phyloP scores from a whole-genome alignment of 306 rosid genomes.

The Prunus mira region DNA sequence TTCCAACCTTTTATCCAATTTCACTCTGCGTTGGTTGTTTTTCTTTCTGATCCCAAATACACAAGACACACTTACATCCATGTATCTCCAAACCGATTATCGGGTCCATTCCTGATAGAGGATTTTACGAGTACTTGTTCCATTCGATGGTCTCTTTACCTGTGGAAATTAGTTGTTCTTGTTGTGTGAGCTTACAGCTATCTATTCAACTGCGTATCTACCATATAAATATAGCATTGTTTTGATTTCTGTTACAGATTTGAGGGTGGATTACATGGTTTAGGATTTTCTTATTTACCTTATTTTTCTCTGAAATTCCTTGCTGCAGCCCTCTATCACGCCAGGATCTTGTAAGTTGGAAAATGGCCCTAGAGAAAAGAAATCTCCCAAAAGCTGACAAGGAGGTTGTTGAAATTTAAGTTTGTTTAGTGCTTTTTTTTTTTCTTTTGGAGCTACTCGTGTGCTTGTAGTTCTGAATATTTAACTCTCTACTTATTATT shows the following conservation, averaged over 20 bases:
- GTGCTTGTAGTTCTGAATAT: slow-evolving; percentile 23
- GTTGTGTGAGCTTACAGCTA: background rate
- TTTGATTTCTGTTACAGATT: slow-evolving; percentile 21
- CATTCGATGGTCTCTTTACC: background rate
- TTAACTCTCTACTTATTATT: slow-evolving; percentile 24
- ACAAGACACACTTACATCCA: background rate
- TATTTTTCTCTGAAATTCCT: slow-evolving; percentile 26
- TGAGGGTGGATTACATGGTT: slow-evolving; percentile 12
- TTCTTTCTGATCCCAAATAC: background rate
- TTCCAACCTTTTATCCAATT: too few species aligned
- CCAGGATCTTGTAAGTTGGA: slow-evolving; percentile 98
- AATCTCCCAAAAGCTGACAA: slow-evolving; percentile 90
- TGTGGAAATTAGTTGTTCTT: background rate
- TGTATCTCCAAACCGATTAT: background rate
- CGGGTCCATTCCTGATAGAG: background rate
- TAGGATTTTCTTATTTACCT: slow-evolving; percentile 11
- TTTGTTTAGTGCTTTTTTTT: slow-evolving; percentile 17
- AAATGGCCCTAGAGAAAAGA: slow-evolving; percentile 87
- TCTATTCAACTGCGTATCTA: slow-evolving; percentile 8
- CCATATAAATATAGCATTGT: slow-evolving; percentile 3
- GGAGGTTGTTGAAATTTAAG: slow-evolving; percentile 55
- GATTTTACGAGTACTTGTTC: background rate
- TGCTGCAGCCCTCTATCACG: slow-evolving; percentile 84
- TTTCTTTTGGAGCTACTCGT: slow-evolving; percentile 5
- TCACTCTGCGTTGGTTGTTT: background rate